Conservation (phyloP, 345 rosid genomes). For the Angophora floribunda region DNA sequence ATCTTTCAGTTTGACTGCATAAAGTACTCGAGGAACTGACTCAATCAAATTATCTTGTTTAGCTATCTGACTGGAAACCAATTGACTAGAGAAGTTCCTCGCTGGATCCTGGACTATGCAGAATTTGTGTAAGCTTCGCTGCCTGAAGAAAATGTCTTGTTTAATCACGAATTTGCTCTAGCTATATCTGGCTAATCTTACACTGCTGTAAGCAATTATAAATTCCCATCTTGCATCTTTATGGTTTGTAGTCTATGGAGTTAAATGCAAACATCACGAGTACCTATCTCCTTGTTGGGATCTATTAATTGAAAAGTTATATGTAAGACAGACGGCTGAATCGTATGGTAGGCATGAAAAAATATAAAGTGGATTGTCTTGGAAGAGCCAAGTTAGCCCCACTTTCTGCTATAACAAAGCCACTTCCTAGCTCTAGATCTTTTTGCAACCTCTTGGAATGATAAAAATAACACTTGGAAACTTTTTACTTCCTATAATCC, state of each 20-base stretch:
- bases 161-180: too few species aligned
- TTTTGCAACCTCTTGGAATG: neutral
- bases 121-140: neutral
- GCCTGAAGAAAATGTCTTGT: neutral
- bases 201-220: neutral
- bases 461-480: neutral
- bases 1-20: neutral
- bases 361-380: neutral
- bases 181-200: too few species aligned
- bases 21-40: neutral
- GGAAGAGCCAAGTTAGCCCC: neutral
- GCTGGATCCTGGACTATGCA: neutral
- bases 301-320: neutral
- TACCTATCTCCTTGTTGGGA: neutral
- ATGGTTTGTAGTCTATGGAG: neutral
- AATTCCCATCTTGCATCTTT: neutral
- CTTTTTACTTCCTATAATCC: neutral
- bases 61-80: conserved; percentile 2
- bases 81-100: neutral
- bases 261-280: neutral
- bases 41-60: neutral
- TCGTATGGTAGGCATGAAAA: neutral
- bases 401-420: neutral
- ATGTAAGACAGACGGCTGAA: neutral
- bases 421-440: neutral